Evolutionary conservation across 768 basidiomycete species (phyloP), one percentile per base, ranked within the genome.

Genomic region (Mycena kentingensis): DNA sequence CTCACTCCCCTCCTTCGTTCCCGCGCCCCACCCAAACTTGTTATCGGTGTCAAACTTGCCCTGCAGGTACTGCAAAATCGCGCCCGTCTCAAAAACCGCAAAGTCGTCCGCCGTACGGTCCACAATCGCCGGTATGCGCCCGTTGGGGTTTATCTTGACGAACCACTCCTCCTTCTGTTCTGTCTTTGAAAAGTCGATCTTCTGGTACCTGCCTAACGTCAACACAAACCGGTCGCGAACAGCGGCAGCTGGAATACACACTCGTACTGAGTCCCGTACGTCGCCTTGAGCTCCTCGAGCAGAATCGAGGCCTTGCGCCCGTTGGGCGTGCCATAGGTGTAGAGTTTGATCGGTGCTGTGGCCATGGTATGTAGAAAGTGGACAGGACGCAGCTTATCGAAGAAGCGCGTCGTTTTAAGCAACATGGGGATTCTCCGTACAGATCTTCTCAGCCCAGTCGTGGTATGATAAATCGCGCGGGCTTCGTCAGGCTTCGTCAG

Each of bases 271-370:
- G 69, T 57, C 15, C 73, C 74, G 48, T 77, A 76, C 3, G 65
- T 64, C 0, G 64, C 55, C 46, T 65, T 70, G 15, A 87, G 78
- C 61, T 87, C 86, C 61, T 86, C 84, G n/a, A 85, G 74, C 42
- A 79, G 70, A 46, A 80, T 70, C 1, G 79, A 76, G n/a, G 74
- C 70, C 59, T 80, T 75, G 52, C 63, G 63, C 13, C 81, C 82
- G 65, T 86, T 86, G 2, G 84, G 83, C 1, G 83, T 85, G 2
- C 68, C 64, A 11, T 63, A 70, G 0, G 77, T 78, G 62, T 79
- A 77, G 10, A 81, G 70, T 55, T 66, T 51, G 32, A 66, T 63
- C 11, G 69, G 65, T 38, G 64, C 53, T 38, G 42, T 12, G 13
- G 60, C 47, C 45, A 55, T 58, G 24, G 36, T 56, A 56, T 26